Conservation (phyloP, 2,329 filamentous ascomycete species). For the Colletotrichum spinosum region DNA sequence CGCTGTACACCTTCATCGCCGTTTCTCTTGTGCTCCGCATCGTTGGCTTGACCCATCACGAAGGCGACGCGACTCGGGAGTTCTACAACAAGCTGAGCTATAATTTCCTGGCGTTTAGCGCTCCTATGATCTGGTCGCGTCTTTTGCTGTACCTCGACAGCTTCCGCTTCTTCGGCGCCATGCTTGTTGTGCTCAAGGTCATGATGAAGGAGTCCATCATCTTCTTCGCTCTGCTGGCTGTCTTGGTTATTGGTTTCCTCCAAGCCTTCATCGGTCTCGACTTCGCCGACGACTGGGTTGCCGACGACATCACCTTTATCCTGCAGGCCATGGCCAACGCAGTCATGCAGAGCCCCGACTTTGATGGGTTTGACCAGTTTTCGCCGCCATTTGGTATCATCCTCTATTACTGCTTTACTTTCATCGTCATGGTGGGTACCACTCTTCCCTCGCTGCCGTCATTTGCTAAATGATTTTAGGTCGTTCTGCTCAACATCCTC, state of each 20-base stretch:
- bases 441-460: accelerated
- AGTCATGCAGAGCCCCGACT: constrained; percentile 92
- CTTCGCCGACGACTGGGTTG: constrained; percentile 77
- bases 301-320: constrained; percentile 79
- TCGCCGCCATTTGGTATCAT: constrained; percentile 93
- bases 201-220: constrained; percentile 96
- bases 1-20: constrained; percentile 82
- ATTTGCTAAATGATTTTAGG: constrained; percentile 45
- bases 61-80: constrained; percentile 62
- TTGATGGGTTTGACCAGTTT: constrained; percentile 88
- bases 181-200: constrained; percentile 96
- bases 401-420: constrained; percentile 97
- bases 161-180: constrained; percentile 95
- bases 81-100: constrained; percentile 86
- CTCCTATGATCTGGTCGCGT: constrained; percentile 97
- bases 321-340: constrained; percentile 87
- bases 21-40: constrained; percentile 84
- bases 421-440: constrained; percentile 86
- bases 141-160: constrained; percentile 93
- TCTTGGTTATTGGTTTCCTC: constrained; percentile 88
- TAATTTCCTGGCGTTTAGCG: constrained; percentile 92
- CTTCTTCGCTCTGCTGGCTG: constrained; percentile 90
- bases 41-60: constrained; percentile 76
- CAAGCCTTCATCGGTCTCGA: constrained; percentile 96
- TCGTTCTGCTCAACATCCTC: constrained; percentile 90